Evolutionary conservation across 192 early-diverging fungal species (phyloP), one percentile per base, ranked within the genome.

Genomic region (Coemansia sp.): DNA sequence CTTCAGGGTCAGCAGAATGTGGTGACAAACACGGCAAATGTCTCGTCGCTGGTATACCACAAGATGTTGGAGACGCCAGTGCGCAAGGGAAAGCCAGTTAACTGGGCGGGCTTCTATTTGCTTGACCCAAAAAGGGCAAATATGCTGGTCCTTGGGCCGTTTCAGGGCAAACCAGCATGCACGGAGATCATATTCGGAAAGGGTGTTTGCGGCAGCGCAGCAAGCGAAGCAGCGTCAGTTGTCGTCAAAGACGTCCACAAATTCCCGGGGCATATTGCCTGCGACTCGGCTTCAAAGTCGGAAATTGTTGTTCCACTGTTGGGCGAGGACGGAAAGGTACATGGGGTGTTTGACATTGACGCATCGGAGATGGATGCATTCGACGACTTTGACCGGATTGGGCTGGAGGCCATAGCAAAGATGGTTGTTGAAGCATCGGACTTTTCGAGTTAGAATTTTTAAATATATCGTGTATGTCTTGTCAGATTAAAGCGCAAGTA

Each of bases 191-290:
- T 72, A 16, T 86, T 93, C 67, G 91, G 91, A 20, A 86, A 86
- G 26, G 95, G 95, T 18, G 95, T 97, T n/a, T 95, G 94, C 70
- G 95, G 94, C 20, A 85, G 91, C 6, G 90, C 93, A 0, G 94
- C 93, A 3, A 59, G 61, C n/a, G 72, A 79, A 39, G 62, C 70
- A 16, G 12, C 60, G 33, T 85, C 90, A 0, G 71, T 89, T 40
- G 64, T 95, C 2, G 89, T 97, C 31, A 66, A 71, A 37, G 87
- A 97, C 63, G 94, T 95, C 31, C 90, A 93, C 68, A 77, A 83
- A 23, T 95, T 93, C 62, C 85, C 87, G 4, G 92, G 91, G 31
- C 94, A 97, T 77, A 97, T 97, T 73, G 91, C 94, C 0, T 97
- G 95, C 65, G 95, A 97, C 74, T 81, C 91, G 18, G 89, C 87